These are phyloP conservation scores for Anthoceros angustus DNA, from an alignment of 225 moss, liverwort and hornwort species.

Conservation along the genomic window DNA sequence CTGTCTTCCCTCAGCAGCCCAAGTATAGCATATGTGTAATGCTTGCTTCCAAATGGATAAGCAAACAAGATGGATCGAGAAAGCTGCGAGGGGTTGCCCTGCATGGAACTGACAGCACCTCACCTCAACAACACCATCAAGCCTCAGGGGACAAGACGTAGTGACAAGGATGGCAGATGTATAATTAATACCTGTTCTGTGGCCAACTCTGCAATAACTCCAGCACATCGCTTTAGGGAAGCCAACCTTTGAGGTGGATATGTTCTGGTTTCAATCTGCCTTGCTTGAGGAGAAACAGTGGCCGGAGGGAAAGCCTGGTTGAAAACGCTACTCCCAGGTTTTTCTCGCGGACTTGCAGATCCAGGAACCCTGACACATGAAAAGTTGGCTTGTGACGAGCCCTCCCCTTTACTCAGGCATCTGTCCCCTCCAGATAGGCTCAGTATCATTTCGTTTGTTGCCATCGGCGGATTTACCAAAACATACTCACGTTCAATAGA, in stretches of 20 bases:
- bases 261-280: background rate
- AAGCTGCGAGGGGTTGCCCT: constrained; percentile 64
- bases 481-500: constrained; percentile 97
- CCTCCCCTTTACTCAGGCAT: background rate
- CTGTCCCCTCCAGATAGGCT: background rate
- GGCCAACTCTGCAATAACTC: background rate
- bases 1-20: constrained; percentile 43
- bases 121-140: background rate
- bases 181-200: background rate
- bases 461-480: constrained; percentile 11
- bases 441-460: background rate
- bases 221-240: background rate
- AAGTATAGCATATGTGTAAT: constrained; percentile 66
- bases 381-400: background rate
- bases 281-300: background rate
- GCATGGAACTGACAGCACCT: constrained; percentile 47
- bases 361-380: background rate
- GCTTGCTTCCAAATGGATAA: constrained; percentile 94
- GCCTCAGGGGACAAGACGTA: background rate
- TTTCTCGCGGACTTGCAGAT: background rate
- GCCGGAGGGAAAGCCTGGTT: background rate
- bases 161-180: background rate
- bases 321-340: background rate
- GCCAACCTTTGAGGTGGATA: background rate
- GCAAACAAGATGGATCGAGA: constrained; percentile 78